Conservation (phyloP, 129 eudicot species). For the Lactuca sativa region DNA sequence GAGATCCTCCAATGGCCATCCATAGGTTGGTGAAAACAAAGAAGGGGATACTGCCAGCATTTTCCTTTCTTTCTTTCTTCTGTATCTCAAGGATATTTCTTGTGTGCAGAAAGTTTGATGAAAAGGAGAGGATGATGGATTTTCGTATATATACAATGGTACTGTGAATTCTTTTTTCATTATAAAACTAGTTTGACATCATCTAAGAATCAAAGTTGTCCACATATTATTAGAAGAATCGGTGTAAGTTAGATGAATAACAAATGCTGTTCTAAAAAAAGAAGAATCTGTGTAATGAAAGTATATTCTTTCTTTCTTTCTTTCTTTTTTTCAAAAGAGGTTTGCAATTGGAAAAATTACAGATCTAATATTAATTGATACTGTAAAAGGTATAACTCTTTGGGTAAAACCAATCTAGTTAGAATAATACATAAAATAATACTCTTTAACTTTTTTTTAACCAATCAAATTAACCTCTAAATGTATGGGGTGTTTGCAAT, state of each 20-base stretch:
- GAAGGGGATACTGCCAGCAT: slow-evolving; percentile 35
- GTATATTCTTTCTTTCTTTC: too few species aligned
- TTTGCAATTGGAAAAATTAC: background rate
- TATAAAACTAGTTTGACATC: slow-evolving; percentile 7
- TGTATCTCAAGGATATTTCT: background rate
- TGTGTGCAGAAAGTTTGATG: slow-evolving; percentile 8
- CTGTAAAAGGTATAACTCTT: too few species aligned
- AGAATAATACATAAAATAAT: too few species aligned
- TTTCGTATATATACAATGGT: slow-evolving; percentile 22
- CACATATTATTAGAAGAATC: background rate
- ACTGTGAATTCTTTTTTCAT: background rate
- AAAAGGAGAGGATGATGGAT: background rate
- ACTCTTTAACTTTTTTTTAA: too few species aligned
- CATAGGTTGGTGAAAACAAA: slow-evolving; percentile 24
- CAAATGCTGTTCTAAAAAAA: too few species aligned
- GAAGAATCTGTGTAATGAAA: too few species aligned
- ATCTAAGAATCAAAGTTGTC: background rate
- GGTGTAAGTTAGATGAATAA: background rate
- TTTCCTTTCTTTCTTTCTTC: background rate
- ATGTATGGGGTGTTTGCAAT: too few species aligned
- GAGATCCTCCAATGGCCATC: slow-evolving; percentile 33
- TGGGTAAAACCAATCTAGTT: too few species aligned
- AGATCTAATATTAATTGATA: background rate
- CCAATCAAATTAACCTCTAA: too few species aligned
- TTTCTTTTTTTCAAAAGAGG: background rate